Percentiles rank a stretch among this genome's conserved stretches.
These are phyloP conservation scores for Zygosaccharomyces bisporus DNA, from an alignment of 805 yeast genomes.

Conservation along the genomic window DNA sequence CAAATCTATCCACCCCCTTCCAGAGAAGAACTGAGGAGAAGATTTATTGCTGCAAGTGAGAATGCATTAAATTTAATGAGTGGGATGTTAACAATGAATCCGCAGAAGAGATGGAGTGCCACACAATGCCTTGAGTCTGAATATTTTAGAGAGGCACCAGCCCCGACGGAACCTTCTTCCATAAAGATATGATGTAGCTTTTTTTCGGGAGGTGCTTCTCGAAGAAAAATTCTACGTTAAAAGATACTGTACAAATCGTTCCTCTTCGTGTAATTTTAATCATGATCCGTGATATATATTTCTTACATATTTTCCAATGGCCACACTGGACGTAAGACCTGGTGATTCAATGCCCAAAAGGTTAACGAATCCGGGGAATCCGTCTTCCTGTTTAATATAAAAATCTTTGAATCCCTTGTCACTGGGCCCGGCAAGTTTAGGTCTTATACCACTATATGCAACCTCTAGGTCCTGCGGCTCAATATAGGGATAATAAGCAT, in stretches of 20 bases:
- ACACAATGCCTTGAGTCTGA: slow-evolving; percentile 59
- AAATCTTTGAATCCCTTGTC: slow-evolving; percentile 61
- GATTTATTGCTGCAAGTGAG: slow-evolving; percentile 90
- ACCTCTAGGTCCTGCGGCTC: slow-evolving; percentile 51
- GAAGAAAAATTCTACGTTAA: too few relatives aligned
- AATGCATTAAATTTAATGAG: slow-evolving; percentile 72
- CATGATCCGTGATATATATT: slow-evolving; percentile 20
- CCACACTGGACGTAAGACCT: slow-evolving; percentile 79
- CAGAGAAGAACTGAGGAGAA: slow-evolving; percentile 67
- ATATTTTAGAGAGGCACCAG: slow-evolving; percentile 70
- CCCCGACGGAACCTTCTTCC: slow-evolving; percentile 59
- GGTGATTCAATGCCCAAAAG: slow-evolving; percentile 86
- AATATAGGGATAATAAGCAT: slow-evolving; percentile 60
- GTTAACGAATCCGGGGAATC: slow-evolving; percentile 74
- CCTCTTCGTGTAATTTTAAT: background rate
- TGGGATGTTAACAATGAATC: slow-evolving; percentile 72
- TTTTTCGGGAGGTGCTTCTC: too few relatives aligned
- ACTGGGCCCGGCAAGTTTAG: slow-evolving; percentile 56
- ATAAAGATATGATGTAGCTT: slow-evolving; percentile 12
- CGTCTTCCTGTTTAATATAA: slow-evolving; percentile 63
- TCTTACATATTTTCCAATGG: slow-evolving; percentile 71
- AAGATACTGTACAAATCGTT: background rate
- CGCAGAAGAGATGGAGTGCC: slow-evolving; percentile 65
- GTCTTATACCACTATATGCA: slow-evolving; percentile 78
- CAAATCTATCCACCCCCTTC: slow-evolving; percentile 81